Conservation (phyloP, 345 rosid genomes). For the Excoecaria cochinchinensis region DNA sequence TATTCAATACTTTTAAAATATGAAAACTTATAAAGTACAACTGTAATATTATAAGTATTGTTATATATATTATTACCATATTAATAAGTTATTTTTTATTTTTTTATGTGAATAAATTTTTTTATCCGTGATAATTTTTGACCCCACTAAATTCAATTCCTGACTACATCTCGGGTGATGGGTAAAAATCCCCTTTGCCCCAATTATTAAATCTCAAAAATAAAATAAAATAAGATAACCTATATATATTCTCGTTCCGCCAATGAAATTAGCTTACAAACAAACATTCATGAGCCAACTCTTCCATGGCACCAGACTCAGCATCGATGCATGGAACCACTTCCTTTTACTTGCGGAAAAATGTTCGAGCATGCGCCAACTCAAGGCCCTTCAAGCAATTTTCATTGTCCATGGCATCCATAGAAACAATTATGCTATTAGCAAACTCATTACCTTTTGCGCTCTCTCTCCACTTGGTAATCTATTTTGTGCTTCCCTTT, state of each 20-base stretch:
- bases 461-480: constrained; percentile 29
- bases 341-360: constrained; percentile 35
- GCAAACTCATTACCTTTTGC: constrained; percentile 45
- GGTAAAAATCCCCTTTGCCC: too few species aligned
- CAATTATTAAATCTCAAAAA: too few species aligned
- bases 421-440: constrained; percentile 37
- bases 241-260: neutral
- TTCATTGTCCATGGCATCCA: constrained; percentile 41
- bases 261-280: neutral
- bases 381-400: constrained; percentile 41
- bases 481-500: constrained; percentile 42
- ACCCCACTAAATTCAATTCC: too few species aligned
- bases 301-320: neutral
- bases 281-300: constrained; percentile 2
- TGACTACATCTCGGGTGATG: too few species aligned
- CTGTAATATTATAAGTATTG: too few species aligned
- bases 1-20: too few species aligned
- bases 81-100: too few species aligned
- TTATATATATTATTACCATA: too few species aligned
- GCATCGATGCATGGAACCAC: constrained; percentile 30
- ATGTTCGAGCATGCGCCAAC: constrained; percentile 31
- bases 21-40: too few species aligned
- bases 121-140: too few species aligned
- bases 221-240: too few species aligned
- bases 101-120: too few species aligned